Percentiles rank a stretch among this genome's conserved stretches.
phyloP scores from a whole-genome alignment of 148 eudicot genomes.

The Rheum nobile region DNA sequence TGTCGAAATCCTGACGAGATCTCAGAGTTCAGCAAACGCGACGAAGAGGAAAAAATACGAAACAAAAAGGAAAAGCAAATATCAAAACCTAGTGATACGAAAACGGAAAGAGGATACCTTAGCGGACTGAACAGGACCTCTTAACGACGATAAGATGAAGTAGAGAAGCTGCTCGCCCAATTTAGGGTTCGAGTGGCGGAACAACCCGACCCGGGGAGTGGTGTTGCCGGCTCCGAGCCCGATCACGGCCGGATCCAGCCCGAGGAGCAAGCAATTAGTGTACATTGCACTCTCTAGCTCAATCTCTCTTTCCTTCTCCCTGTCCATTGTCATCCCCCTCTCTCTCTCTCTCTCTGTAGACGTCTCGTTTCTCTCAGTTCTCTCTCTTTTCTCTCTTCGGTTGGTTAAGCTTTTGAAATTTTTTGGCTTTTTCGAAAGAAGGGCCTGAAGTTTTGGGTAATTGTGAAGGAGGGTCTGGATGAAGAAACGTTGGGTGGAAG shows the following conservation, averaged over 20 bases:
- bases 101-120: conserved; percentile 30
- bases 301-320: conserved; percentile 93
- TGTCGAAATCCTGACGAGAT: conserved; percentile 75
- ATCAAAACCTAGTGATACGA: background rate
- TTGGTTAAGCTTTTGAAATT: conserved; percentile 9
- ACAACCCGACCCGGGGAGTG: conserved; percentile 72
- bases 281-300: conserved; percentile 98
- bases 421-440: conserved; percentile 6
- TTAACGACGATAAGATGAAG: conserved; percentile 77
- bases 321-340: conserved; percentile 70
- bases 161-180: conserved; percentile 94
- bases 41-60: background rate
- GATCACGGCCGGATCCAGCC: conserved; percentile 81
- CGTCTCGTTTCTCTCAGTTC: conserved; percentile 5
- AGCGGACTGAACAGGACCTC: conserved; percentile 82
- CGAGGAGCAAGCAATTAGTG: conserved; percentile 78
- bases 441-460: conserved; percentile 8
- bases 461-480: background rate
- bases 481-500: background rate
- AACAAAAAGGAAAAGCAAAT: background rate
- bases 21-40: conserved; percentile 9
- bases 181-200: conserved; percentile 98
- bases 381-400: conserved; percentile 12
- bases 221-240: conserved; percentile 46
- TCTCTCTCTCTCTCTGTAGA: conserved; percentile 15